A percentile compares a stretch with the other conserved stretches of the same genome.
These are phyloP conservation scores for Sugiyamaella chiloensis DNA, from an alignment of 805 yeast genomes.

Conservation along the genomic window DNA sequence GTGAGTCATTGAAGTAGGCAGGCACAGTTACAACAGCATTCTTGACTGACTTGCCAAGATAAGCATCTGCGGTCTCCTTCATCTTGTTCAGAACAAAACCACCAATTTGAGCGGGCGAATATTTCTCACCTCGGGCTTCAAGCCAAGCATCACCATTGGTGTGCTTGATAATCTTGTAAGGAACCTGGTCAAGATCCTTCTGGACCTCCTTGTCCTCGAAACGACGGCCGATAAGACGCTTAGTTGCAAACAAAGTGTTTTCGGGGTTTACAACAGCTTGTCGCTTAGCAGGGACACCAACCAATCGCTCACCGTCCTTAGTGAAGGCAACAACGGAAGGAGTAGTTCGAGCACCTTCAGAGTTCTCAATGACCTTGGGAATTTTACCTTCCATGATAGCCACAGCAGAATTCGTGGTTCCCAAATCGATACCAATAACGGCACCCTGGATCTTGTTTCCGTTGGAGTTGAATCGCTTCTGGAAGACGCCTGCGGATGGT, in stretches of 20 bases:
- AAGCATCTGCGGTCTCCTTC: conserved; percentile 92
- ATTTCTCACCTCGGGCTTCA: conserved; percentile 79
- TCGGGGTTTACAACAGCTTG: conserved; percentile 94
- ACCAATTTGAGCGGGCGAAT: conserved; percentile 95
- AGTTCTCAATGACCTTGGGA: conserved; percentile 76
- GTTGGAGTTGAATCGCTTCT: conserved; percentile 44
- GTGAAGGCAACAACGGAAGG: conserved; percentile 96
- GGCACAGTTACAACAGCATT: conserved; percentile 97
- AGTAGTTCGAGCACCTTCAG: conserved; percentile 76
- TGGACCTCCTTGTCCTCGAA: conserved; percentile 87
- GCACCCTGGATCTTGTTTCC: conserved; percentile 49
- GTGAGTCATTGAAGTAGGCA: conserved; percentile 96
- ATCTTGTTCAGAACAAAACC: conserved; percentile 91
- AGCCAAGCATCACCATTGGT: conserved; percentile 95
- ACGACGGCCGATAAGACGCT: conserved; percentile 91
- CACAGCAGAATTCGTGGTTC: conserved; percentile 88
- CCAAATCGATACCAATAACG: conserved; percentile 82
- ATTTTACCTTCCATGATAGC: conserved; percentile 76
- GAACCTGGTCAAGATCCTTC: conserved; percentile 81
- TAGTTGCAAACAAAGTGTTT: conserved; percentile 91
- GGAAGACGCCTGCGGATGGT: conserved; percentile 9
- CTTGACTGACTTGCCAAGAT: conserved; percentile 76
- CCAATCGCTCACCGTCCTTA: conserved; percentile 84
- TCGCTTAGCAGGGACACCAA: conserved; percentile 94
- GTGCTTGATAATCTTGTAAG: conserved; percentile 88